Evolutionary conservation across 2,329 filamentous ascomycete species (phyloP).

Genomic region (Colletotrichum liriopes): DNA sequence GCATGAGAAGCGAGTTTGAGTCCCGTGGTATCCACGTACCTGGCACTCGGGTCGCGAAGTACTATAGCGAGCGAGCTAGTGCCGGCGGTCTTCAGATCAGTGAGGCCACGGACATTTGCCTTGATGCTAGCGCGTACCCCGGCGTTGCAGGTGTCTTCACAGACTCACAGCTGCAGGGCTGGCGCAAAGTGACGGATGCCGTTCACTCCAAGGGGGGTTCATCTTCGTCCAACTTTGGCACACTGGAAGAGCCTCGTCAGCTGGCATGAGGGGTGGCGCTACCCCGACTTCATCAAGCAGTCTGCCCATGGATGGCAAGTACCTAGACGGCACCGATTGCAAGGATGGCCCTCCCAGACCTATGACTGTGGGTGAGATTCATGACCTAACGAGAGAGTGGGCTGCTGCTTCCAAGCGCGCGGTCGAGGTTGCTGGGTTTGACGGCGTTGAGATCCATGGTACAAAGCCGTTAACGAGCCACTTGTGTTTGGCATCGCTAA

Average conservation of each 20-base stretch:
- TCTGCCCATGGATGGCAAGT: constrained; percentile 58
- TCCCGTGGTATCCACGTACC: constrained; percentile 54
- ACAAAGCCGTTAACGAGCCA: neutral
- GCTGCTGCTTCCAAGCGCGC: constrained; percentile 68
- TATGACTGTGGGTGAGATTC: constrained; percentile 77
- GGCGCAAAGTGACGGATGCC: constrained; percentile 73
- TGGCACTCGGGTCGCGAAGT: constrained; percentile 47
- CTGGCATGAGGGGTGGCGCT: constrained; percentile 44
- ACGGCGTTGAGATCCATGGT: constrained; percentile 75
- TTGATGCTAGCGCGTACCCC: constrained; percentile 48
- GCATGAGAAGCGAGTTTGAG: constrained; percentile 50
- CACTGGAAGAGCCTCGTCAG: constrained; percentile 65
- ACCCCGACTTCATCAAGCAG: constrained; percentile 49
- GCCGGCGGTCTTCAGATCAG: constrained; percentile 51
- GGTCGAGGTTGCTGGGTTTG: constrained; percentile 73
- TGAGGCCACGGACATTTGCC: constrained; percentile 52
- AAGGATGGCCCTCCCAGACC: constrained; percentile 67
- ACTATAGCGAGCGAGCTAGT: constrained; percentile 53
- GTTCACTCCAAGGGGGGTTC: constrained; percentile 75
- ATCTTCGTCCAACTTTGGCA: constrained; percentile 76
- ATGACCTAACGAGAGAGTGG: constrained; percentile 71
- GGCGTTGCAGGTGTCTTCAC: constrained; percentile 51
- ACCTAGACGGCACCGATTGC: constrained; percentile 43
- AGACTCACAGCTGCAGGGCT: constrained; percentile 58
- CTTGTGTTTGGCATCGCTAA: neutral